Conservation (phyloP, 1,284 basidiomycete species). For the Cystobasidium sp. region DNA sequence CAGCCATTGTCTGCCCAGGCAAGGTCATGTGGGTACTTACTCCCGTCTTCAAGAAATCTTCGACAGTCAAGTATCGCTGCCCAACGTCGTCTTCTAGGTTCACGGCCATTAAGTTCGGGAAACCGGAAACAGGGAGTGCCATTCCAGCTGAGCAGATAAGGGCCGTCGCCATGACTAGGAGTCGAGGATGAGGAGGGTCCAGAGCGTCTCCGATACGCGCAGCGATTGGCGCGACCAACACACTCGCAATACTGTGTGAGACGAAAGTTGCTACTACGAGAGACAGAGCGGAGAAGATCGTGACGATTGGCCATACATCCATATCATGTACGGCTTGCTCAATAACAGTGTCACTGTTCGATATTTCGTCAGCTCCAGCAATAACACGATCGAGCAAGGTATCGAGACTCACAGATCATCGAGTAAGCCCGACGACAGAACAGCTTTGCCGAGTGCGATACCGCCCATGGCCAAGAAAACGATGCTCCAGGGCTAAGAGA, state of each 20-base stretch:
- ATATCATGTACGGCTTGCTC: constrained; percentile 72
- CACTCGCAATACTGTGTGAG: constrained; percentile 94
- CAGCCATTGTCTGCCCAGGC: constrained; percentile 83
- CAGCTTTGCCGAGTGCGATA: constrained; percentile 92
- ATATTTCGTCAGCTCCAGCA: neutral
- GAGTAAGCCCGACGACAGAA: constrained; percentile 84
- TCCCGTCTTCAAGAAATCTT: constrained; percentile 44
- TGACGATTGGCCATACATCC: constrained; percentile 77
- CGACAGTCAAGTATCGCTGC: constrained; percentile 63
- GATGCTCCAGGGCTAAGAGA: constrained; percentile 71
- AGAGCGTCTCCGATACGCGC: constrained; percentile 82
- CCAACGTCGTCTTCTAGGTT: constrained; percentile 96
- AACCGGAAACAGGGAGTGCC: constrained; percentile 97
- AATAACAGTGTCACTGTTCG: constrained; percentile 67
- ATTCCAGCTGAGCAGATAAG: constrained; percentile 94
- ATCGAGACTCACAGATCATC: constrained; percentile 61
- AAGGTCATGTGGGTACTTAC: constrained; percentile 22
- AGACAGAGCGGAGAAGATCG: constrained; percentile 82
- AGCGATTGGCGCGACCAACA: constrained; percentile 94
- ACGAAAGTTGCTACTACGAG: constrained; percentile 89
- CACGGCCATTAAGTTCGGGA: constrained; percentile 67
- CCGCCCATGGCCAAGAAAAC: constrained; percentile 82
- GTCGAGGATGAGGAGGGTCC: constrained; percentile 69
- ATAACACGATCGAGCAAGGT: neutral
- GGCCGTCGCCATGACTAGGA: constrained; percentile 85